phyloP scores from a whole-genome alignment of 176 grass and related monocot genomes.

The Oryza longistaminata region DNA sequence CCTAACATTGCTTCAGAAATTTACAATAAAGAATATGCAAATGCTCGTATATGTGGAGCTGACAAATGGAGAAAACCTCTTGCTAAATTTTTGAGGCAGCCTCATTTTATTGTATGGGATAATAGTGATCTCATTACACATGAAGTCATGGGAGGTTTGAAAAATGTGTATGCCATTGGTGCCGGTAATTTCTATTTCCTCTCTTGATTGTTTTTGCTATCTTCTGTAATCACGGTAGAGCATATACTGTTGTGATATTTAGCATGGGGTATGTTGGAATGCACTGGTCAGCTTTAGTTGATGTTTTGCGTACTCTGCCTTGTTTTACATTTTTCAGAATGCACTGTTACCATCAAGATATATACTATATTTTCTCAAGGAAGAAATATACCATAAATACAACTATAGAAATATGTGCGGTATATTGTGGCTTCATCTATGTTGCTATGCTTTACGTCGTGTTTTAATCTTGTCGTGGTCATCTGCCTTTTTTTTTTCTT shows the following conservation, averaged over 20 bases:
- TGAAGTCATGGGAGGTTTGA: constrained; percentile 98
- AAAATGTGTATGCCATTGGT: constrained; percentile 97
- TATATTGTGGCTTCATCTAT: background rate
- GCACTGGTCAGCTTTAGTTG: background rate
- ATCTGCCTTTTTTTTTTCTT: background rate
- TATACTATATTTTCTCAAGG: background rate
- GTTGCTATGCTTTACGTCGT: background rate
- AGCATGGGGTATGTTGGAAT: constrained; percentile 23
- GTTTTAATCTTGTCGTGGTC: background rate
- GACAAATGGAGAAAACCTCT: constrained; percentile 97
- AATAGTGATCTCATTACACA: constrained; percentile 94
- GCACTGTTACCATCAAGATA: background rate
- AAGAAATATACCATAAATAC: background rate
- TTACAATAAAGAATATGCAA: constrained; percentile 99
- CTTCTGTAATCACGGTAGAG: constrained; percentile 8
- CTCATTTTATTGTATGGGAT: constrained; percentile 99
- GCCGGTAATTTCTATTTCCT: constrained; percentile 64
- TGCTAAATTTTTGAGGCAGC: constrained; percentile 96
- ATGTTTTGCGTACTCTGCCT: background rate
- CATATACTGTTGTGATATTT: background rate
- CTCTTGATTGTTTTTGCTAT: constrained; percentile 17
- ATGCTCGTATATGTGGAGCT: constrained; percentile 92
- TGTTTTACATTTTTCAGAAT: background rate
- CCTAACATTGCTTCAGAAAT: constrained; percentile 98
- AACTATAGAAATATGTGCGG: constrained; percentile 1